Evolutionary conservation across 768 basidiomycete species (phyloP).

Genomic region (Boletus sp.): DNA sequence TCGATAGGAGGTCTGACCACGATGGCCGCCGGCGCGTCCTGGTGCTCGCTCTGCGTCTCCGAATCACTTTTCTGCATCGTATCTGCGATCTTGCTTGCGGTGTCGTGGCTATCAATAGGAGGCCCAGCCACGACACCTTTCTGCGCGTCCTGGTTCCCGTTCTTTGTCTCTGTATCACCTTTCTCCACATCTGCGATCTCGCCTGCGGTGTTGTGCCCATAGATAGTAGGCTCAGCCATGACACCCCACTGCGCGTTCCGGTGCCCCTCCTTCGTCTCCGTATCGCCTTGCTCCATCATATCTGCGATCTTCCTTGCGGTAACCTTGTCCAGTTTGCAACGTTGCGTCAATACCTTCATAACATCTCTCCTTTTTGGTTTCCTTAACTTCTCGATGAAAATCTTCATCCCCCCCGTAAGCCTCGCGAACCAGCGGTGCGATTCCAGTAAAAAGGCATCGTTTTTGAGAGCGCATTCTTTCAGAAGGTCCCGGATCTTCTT

Average conservation of each 20-base stretch:
- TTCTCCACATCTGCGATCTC: conserved; percentile 21
- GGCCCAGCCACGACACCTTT: background rate
- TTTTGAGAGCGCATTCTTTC: conserved; percentile 12
- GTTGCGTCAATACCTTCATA: conserved; percentile 18
- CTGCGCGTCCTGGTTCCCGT: background rate
- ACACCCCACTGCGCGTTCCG: background rate
- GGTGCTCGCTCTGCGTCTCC: too few relatives aligned
- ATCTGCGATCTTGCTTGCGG: too few relatives aligned
- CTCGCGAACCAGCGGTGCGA: conserved; percentile 15
- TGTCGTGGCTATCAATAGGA: too few relatives aligned
- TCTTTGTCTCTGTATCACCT: conserved; percentile 2
- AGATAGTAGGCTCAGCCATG: background rate
- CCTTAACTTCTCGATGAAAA: conserved; percentile 13
- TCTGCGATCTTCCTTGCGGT: conserved; percentile 23
- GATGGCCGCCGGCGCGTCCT: background rate
- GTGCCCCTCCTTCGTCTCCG: background rate
- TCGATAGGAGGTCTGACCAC: background rate
- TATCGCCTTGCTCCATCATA: conserved; percentile 20
- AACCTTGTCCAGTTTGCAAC: conserved; percentile 27
- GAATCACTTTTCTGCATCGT: too few relatives aligned
- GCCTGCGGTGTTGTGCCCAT: background rate
- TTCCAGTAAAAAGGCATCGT: conserved; percentile 13
- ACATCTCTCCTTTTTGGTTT: conserved; percentile 19
- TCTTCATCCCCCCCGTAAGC: conserved; percentile 10
- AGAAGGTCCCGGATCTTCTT: conserved; percentile 20